Evolutionary conservation across 1,284 basidiomycete genomes (phyloP).

Genomic region (Apiotrichum akiyoshidainum): DNA sequence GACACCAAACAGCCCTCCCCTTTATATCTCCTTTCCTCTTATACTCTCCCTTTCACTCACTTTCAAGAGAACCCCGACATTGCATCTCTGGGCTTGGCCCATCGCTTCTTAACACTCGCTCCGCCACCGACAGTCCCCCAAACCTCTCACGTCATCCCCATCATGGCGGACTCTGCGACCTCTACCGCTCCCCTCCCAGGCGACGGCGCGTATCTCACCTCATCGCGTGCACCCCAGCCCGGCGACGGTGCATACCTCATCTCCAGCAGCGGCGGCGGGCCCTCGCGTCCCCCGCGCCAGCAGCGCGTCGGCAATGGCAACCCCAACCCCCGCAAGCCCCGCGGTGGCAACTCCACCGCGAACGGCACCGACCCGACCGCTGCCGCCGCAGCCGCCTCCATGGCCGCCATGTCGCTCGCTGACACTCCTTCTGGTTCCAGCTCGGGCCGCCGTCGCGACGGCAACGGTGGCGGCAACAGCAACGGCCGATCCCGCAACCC

Average conservation of each 20-base stretch:
- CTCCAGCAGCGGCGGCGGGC: slow-evolving; percentile 1
- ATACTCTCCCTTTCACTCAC: no score
- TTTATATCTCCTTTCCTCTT: no score
- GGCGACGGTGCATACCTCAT: slow-evolving; percentile 23
- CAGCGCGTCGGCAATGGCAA: neutral
- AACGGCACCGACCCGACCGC: neutral
- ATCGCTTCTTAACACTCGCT: neutral
- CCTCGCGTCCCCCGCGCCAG: slow-evolving; percentile 2
- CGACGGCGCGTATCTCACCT: slow-evolving; percentile 24
- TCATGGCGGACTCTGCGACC: slow-evolving; percentile 3
- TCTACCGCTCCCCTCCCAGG: slow-evolving; percentile 15
- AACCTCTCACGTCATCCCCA: neutral
- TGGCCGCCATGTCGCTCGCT: neutral
- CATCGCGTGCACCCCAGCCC: slow-evolving; percentile 14
- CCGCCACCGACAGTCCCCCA: neutral
- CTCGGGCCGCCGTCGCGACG: neutral
- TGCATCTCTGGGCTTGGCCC: neutral
- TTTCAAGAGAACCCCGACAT: neutral
- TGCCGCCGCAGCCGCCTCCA: neutral
- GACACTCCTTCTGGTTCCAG: neutral
- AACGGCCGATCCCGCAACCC: slow-evolving; percentile 2
- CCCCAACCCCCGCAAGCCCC: slow-evolving; percentile 2
- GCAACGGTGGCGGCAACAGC: neutral
- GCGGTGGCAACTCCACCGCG: neutral
- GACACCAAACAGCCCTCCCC: no score